A percentile compares a stretch with the other conserved stretches of the same genome.
These are phyloP conservation scores for Neopestalotiopsis sp. DNA, from an alignment of 2,329 filamentous ascomycete species.

Conservation along the genomic window DNA sequence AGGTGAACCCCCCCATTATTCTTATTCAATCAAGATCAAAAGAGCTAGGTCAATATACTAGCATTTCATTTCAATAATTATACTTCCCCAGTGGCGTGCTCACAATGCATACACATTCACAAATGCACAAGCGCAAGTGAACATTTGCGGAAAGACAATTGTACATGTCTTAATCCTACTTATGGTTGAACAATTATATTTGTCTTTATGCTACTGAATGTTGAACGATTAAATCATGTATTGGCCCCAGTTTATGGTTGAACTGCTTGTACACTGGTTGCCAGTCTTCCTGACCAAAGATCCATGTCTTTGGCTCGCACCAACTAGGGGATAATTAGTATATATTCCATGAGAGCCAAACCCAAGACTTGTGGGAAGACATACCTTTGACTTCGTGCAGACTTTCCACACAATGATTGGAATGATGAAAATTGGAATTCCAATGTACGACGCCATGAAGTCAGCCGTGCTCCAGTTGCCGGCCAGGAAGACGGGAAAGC, in stretches of 20 bases:
- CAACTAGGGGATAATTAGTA: constrained; percentile 22
- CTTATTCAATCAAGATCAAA: no score
- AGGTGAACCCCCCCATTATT: no score
- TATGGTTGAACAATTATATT: background rate
- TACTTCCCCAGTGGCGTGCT: no score
- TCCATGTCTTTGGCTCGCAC: constrained; percentile 29
- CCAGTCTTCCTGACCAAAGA: constrained; percentile 31
- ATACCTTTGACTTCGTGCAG: constrained; percentile 39
- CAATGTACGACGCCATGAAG: constrained; percentile 45
- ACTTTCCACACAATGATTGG: constrained; percentile 48
- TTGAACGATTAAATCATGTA: background rate
- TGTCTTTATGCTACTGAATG: background rate
- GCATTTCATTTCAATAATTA: no score
- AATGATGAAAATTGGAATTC: constrained; percentile 46
- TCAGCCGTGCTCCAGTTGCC: constrained; percentile 30
- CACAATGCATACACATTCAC: no score
- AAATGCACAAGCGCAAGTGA: no score
- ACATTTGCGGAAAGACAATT: no score
- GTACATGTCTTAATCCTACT: no score
- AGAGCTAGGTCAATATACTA: no score
- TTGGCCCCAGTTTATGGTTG: background rate
- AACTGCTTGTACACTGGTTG: background rate
- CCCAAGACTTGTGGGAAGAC: background rate
- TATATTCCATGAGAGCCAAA: background rate
- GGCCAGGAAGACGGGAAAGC: constrained; percentile 34